phyloP scores from a whole-genome alignment of 2,329 filamentous ascomycete species.

The Pseudopithomyces chartarum region DNA sequence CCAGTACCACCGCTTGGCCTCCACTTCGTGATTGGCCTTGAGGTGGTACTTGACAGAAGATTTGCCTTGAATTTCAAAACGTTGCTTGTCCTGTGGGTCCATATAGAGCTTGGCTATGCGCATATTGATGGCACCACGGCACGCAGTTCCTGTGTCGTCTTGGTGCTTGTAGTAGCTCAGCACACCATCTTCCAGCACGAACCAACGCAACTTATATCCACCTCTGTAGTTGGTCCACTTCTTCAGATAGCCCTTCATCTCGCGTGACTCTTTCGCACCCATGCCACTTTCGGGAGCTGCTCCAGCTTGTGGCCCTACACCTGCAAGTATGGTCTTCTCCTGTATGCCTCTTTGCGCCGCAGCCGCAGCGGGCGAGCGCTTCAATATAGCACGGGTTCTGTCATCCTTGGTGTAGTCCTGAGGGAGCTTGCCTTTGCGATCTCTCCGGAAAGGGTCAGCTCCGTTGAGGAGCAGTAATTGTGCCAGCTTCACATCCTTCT shows the following conservation, averaged over 20 bases:
- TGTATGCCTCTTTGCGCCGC: constrained; percentile 95
- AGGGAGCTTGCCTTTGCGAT: constrained; percentile 92
- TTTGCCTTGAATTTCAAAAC: constrained; percentile 97
- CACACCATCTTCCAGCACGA: constrained; percentile 95
- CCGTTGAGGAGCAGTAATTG: constrained; percentile 91
- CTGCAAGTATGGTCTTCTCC: constrained; percentile 92
- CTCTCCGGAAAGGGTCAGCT: constrained; percentile 91
- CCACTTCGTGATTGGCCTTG: constrained; percentile 96
- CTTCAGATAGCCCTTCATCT: constrained; percentile 98
- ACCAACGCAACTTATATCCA: constrained; percentile 96
- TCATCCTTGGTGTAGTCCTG: constrained; percentile 98
- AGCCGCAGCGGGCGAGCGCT: constrained; percentile 91
- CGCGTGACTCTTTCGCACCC: constrained; percentile 83
- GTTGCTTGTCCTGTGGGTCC: constrained; percentile 96
- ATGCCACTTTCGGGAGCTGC: constrained; percentile 63
- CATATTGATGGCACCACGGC: constrained; percentile 98
- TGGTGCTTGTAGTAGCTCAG: constrained; percentile 99
- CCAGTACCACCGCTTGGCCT: constrained; percentile 99
- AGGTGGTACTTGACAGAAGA: constrained; percentile 98
- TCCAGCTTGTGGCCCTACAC: constrained; percentile 62
- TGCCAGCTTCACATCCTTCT: constrained; percentile 84
- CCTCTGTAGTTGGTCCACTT: constrained; percentile 99
- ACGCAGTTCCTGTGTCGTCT: constrained; percentile 94
- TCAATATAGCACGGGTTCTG: constrained; percentile 82
- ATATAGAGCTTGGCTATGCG: constrained; percentile 92